These are phyloP conservation scores for Talaromyces sp. DNA, from an alignment of 2,329 filamentous ascomycete species.

Conservation along the genomic window DNA sequence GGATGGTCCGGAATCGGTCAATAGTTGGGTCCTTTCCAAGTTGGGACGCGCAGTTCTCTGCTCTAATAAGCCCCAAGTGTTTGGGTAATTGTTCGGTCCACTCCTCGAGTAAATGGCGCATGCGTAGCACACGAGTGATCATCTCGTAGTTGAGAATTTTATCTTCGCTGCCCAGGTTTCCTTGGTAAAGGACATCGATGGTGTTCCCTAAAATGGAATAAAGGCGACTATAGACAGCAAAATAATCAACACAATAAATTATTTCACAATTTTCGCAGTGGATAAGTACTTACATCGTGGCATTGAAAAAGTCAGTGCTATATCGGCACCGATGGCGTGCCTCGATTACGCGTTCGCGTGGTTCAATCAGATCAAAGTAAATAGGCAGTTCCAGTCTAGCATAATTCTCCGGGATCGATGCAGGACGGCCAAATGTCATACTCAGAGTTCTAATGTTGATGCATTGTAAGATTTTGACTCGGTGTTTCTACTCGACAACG, in stretches of 20 bases:
- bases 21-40: background rate
- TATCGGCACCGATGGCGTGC: slow-evolving; percentile 8
- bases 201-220: slow-evolving; percentile 21
- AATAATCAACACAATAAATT: background rate
- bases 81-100: background rate
- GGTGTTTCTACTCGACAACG: background rate
- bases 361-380: background rate
- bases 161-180: slow-evolving; percentile 35
- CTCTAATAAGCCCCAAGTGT: background rate
- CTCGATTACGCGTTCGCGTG: background rate
- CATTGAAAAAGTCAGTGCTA: slow-evolving; percentile 17
- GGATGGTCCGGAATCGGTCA: slow-evolving; percentile 34
- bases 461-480: background rate
- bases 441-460: slow-evolving; percentile 37
- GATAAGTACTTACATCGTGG: slow-evolving; percentile 18
- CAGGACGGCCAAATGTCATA: slow-evolving; percentile 49
- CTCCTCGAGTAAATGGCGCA: background rate
- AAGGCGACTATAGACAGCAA: background rate
- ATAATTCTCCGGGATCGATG: slow-evolving; percentile 42
- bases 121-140: background rate
- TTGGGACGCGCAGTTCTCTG: background rate
- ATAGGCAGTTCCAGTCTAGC: slow-evolving; percentile 35
- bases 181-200: slow-evolving; percentile 37
- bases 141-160: slow-evolving; percentile 1
- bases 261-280: slow-evolving; percentile 21